Evolutionary conservation across 441 rosid genomes (phyloP), one percentile per base, ranked within the genome.

Genomic region (Metrosideros polymorpha): DNA sequence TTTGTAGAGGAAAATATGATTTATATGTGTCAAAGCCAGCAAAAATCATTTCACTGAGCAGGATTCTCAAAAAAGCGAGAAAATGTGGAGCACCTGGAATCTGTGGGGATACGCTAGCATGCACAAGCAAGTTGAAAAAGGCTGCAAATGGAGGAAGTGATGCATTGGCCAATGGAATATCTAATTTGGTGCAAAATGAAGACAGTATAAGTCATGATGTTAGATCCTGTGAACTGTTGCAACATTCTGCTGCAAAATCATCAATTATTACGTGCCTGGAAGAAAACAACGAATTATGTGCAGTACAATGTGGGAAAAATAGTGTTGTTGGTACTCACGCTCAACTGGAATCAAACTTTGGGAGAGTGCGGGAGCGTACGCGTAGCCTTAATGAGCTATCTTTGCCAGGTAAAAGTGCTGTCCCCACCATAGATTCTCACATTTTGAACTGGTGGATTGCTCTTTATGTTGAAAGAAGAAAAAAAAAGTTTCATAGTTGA

Each of bases 301-400:
- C 77, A 5, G 51, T 53, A 25, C 83, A 52, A 56, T 85, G 86
- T 22, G 84, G 84, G 79, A 86, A 82, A 85, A 87, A 61, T 56
- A 88, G 49, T 88, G 88, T 45, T 79, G 89, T 82, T 52, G 49
- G 55, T 61, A 75, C 87, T 85, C 85, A 56, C 83, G 9, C 84
- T 88, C 71, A 61, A 59, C 77, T 85, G 61, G 89, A 88, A 86
- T 86, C 85, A 39, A 92, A 89, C 87, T 61, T 51, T 85, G 90
- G 90, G 86, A 90, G 90, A 93, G 88, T 85, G 85, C 89, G 89
- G 32, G 89, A 87, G 79, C 94, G 93, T 52, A 92, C 87, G 42
- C 94, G 92, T 50, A 92, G 93, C 89, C 93, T 93, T 85, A 88
- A 88, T 85, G 94, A 92, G 89, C 85, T 92, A 63, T 87, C 93